phyloP scores from a whole-genome alignment of 2,329 filamentous ascomycete genomes.

The Diaporthe humulicola region DNA sequence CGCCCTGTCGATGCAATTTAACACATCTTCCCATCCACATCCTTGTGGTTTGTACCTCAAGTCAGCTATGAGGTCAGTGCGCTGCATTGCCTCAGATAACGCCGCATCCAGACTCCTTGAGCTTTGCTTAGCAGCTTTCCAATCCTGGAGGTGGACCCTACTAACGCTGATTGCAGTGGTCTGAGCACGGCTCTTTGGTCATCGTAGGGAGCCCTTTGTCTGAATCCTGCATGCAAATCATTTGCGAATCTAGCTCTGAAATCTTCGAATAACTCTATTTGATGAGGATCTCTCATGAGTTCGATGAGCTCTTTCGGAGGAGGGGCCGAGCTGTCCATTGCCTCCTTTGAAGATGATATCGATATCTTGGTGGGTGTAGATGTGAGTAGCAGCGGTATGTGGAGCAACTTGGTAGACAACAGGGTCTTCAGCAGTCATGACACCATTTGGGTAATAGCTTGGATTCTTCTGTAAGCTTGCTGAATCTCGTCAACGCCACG shows the following conservation, averaged over 20 bases:
- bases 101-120: neutral
- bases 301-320: neutral
- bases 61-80: neutral
- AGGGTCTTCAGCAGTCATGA: too few species aligned
- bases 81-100: neutral
- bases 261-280: neutral
- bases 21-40: conserved; percentile 26
- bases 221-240: neutral
- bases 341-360: neutral
- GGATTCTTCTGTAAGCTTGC: too few species aligned
- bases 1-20: neutral
- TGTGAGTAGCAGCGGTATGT: too few species aligned
- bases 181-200: neutral
- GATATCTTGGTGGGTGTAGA: too few species aligned
- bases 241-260: neutral
- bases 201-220: neutral
- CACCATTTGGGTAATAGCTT: too few species aligned
- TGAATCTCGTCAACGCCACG: too few species aligned
- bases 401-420: too few species aligned
- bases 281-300: neutral
- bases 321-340: neutral
- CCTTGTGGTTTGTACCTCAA: neutral
- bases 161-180: neutral
- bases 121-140: neutral
- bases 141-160: neutral